Evolutionary conservation across 2,329 filamentous ascomycete genomes (phyloP), one percentile per base, ranked within the genome.

Genomic region (Colletotrichum neosansevieriae): DNA sequence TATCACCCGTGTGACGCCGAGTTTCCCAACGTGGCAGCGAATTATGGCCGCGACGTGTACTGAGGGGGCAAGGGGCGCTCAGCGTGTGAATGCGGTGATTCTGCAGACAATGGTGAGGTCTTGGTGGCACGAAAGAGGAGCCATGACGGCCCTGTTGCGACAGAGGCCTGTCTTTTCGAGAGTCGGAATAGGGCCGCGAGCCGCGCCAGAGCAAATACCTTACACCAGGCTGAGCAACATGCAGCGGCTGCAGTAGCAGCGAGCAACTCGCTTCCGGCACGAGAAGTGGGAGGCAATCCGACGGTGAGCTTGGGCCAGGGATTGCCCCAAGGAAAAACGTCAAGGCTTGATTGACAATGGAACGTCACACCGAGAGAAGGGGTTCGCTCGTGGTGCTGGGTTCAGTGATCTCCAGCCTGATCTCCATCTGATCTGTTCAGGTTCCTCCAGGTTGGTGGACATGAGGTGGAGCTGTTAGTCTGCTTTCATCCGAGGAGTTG

Each of bases 401-500:
- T 3, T 57, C 51, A 29, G 19, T 67, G 57, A 68, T 68, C 65
- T 64, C 60, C 60, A 32, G n/a, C 60, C 19, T 53, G 62, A 50
- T 65, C 45, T 49, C 54, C 49, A 19, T 54, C 47, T 24, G 24
- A 2, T 21, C 21, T 2, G 65, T n/a, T 58, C 45, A 67, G 64
- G 59, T 32, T 34, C 51, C 15, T 58, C 58, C 36, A 51, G 45
- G 34, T 38, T 24, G 32, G 47, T 50, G 54, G 54, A n/a, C 21
- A 19, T 42, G 34, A 6, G 34, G 54, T 65, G 65, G 65, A 17
- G 38, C 11, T 42, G 7, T 13, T 45, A 19, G 47, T 68, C 61
- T 61, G 61, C 42, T 59, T 68, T 59, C 65, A 65, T 60, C 65
- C 54, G 61, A 68, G 54, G 42, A 68, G 44, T 65, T 58, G 60